Evolutionary conservation across 768 basidiomycete genomes (phyloP), one percentile per base, ranked within the genome.

Genomic region (Mycena crocata): DNA sequence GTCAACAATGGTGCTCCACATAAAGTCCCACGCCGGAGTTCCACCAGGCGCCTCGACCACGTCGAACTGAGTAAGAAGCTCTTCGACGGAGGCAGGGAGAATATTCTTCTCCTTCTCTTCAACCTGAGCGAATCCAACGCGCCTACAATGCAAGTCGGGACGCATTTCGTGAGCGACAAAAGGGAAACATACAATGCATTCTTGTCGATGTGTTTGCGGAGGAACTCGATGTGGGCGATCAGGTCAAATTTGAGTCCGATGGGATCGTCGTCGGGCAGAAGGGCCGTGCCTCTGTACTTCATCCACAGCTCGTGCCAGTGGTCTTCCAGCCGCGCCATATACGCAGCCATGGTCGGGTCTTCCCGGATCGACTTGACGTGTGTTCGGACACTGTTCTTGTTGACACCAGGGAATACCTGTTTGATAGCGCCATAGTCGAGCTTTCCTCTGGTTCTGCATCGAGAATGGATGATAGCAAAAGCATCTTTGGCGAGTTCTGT

Each of bases 401-500:
- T 86, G n/a, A 93, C 87, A 19, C 88, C 86, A 2, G 91, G 92
- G 76, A 96, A 96, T 12, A 95, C 87, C 73, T 93, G 90, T 63
- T 89, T 88, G 55, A 94, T 84, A 10, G 91, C 91, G 19, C 82
- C 84, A 84, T 91, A 91, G 69, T 93, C 90, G 55, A 93, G 81
- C 62, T 88, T 85, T 35, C 86, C 79, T 19, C 83, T 76, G 63
- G 80, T 75, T 40, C 92, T 86, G 73, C 91, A 92, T 19, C 96
- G 91, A 37, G 91, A 91, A 71, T 87, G 87, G 63, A 98, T 87
- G 68, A 99, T 90, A 14, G 88, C 91, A 49, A 89, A 90, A 0
- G 91, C 91, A 73, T 99, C 97, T 58, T 92, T 87, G 28, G 92
- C 90, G 40, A 96, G 85, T 66, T 99, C 97, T 61, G 98, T 95